Base-by-base conservation (phyloP, 208 protist genomes). In the Leishmania aethiopica region DNA sequence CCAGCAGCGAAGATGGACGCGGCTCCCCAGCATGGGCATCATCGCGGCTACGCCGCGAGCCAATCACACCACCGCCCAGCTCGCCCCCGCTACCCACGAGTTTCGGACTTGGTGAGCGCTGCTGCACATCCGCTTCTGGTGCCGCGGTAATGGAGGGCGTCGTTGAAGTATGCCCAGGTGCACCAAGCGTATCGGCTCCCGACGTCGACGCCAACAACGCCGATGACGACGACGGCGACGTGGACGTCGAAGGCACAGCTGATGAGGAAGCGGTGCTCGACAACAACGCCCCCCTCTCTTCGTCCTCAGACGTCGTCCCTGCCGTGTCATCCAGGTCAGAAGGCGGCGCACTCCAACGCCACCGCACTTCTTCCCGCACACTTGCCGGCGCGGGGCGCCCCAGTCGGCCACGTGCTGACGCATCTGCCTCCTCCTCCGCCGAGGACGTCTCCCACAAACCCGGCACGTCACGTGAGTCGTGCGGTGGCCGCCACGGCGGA, bases 401-500 rank as follows among this genome's bases (percentile, higher is more conserved):
- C 3, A 79, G 75, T 28, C 80, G 81, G 25, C 82, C 85, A 5
- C 88, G 78, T 32, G 77, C 81, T 78, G 70, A 86, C 60, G 53
- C 70, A 69, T 90, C 86, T 13, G 70, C 72, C 47, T 78, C 86
- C 67, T 89, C 81, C 84, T 90, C 81, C n/a, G 89, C 87, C 2
- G 89, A 92, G 10, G 89, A 92, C 60, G 86, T 89, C 77, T 92
- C 89, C 89, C 86, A 90, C 55, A 92, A 70, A 0, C 81, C 76
- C n/a, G 86, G 81, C 47, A 87, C 86, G 51, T 88, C 84, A 13
- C 79, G 19, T 51, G 91, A 91, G 45, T 82, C 47, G 32, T 84
- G 82, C 77, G 80, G 79, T 10, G 89, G 81, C 32, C 82, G 79
- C 86, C 84, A 85, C 69, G 81, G 73, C 15, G 86, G 87, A 22